A percentile compares a stretch with the other conserved stretches of the same genome.
Evolutionary conservation across 352 stramenopile genomes (phyloP).

Genomic region (Pythium inflatum): DNA sequence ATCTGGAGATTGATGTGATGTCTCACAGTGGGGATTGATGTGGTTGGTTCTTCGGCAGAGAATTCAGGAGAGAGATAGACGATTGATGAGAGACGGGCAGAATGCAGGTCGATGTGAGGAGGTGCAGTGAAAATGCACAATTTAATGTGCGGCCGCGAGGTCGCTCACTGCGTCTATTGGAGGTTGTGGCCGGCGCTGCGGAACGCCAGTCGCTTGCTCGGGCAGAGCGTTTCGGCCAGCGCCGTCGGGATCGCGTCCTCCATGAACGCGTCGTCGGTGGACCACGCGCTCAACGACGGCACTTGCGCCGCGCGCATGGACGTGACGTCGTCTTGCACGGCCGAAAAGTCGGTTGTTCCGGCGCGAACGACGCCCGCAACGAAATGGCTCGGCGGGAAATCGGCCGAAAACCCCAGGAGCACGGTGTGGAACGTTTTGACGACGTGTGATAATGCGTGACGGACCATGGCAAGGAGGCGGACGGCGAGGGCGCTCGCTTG

Average conservation of each 20-base stretch:
- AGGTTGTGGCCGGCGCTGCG: constrained; percentile 68
- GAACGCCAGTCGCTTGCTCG: constrained; percentile 50
- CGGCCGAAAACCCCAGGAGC: constrained; percentile 52
- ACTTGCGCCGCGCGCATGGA: constrained; percentile 30
- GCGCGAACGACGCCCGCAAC: constrained; percentile 59
- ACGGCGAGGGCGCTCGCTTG: constrained; percentile 42
- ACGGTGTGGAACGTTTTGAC: constrained; percentile 55
- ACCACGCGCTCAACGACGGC: constrained; percentile 60
- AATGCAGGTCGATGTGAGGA: no score
- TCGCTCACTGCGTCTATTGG: no score
- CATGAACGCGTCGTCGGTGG: constrained; percentile 64
- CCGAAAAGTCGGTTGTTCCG: constrained; percentile 48
- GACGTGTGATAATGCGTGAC: constrained; percentile 28
- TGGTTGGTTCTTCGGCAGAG: no score
- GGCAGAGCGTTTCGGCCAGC: constrained; percentile 40
- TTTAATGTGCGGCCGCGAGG: no score
- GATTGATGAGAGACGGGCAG: no score
- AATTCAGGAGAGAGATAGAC: no score
- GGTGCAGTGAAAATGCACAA: no score
- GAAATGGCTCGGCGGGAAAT: constrained; percentile 51
- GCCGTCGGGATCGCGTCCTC: constrained; percentile 55
- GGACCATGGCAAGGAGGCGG: constrained; percentile 28
- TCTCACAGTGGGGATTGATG: no score
- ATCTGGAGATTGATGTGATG: no score
- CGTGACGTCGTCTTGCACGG: constrained; percentile 41